phyloP scores from a whole-genome alignment of 2,329 filamentous ascomycete genomes.

The Lasiodiplodia gonubiensis region DNA sequence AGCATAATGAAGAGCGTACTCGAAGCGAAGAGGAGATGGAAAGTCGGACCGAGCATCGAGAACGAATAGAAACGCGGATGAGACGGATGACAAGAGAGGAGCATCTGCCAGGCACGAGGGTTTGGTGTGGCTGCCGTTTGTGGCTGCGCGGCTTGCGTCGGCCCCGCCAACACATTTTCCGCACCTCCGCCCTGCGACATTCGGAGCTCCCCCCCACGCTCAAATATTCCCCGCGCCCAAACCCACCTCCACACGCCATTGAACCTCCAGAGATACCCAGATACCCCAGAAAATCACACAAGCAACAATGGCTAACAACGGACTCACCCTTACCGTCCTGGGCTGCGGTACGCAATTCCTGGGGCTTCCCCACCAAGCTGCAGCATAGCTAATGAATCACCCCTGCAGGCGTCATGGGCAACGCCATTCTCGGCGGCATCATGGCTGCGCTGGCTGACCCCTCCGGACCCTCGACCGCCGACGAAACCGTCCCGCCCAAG shows the following conservation, averaged over 20 bases:
- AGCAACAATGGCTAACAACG: constrained; percentile 34
- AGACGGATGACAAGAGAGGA: background rate
- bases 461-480: constrained; percentile 46
- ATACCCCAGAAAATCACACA: background rate
- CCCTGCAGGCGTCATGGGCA: constrained; percentile 76
- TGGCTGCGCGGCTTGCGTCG: constrained; percentile 27
- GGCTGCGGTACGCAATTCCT: constrained; percentile 71
- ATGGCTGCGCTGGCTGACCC: constrained; percentile 68
- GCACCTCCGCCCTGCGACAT: constrained; percentile 8
- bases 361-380: background rate
- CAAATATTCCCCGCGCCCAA: constrained; percentile 2
- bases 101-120: background rate
- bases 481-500: constrained; percentile 54
- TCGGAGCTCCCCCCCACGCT: constrained; percentile 15
- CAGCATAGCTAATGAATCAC: constrained; percentile 6
- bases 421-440: constrained; percentile 81
- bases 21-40: background rate
- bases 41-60: too few species aligned
- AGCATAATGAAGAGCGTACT: too few species aligned
- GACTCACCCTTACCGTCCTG: constrained; percentile 76
- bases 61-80: background rate
- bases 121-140: background rate
- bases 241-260: background rate
- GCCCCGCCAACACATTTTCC: constrained; percentile 14
- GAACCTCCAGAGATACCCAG: background rate